Conservation (phyloP, 2,329 filamentous ascomycete genomes). For the Hortaea sp. region DNA sequence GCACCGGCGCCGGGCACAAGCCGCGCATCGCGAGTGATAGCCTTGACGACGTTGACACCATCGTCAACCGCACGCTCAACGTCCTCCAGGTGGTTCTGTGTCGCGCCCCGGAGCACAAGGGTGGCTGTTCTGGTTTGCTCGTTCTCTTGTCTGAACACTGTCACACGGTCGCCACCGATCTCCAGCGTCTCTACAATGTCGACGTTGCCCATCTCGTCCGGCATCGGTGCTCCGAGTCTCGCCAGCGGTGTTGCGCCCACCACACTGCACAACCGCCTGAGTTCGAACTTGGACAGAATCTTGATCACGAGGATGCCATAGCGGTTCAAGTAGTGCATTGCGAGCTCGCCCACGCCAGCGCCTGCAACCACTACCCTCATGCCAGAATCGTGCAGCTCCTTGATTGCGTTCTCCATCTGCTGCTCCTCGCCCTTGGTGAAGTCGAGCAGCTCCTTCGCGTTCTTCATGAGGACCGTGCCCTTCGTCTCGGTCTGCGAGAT, state of each 20-base stretch:
- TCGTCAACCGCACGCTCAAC: slow-evolving; percentile 95
- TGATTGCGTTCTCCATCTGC: slow-evolving; percentile 83
- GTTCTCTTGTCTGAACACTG: slow-evolving; percentile 94
- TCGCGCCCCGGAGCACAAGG: slow-evolving; percentile 85
- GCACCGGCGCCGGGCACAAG: slow-evolving; percentile 91
- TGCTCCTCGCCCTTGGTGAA: slow-evolving; percentile 95
- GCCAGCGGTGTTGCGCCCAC: slow-evolving; percentile 95
- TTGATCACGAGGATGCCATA: slow-evolving; percentile 94
- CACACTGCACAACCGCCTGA: slow-evolving; percentile 87
- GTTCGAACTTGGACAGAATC: slow-evolving; percentile 95
- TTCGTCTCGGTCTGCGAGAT: slow-evolving; percentile 96
- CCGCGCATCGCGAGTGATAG: slow-evolving; percentile 84
- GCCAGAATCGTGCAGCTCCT: slow-evolving; percentile 91
- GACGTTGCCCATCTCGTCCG: slow-evolving; percentile 95
- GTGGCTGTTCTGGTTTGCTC: slow-evolving; percentile 88
- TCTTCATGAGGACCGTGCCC: slow-evolving; percentile 92
- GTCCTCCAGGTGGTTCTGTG: slow-evolving; percentile 96
- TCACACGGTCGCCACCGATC: slow-evolving; percentile 95
- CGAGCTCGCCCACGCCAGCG: slow-evolving; percentile 87
- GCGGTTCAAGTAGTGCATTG: slow-evolving; percentile 95
- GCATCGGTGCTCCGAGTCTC: slow-evolving; percentile 92
- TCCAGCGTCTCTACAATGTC: slow-evolving; percentile 95
- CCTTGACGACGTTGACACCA: slow-evolving; percentile 96
- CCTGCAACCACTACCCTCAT: slow-evolving; percentile 86
- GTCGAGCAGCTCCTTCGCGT: slow-evolving; percentile 96